Evolutionary conservation across 2,329 filamentous ascomycete species (phyloP).

Genomic region (Salinomyces thailandicus): DNA sequence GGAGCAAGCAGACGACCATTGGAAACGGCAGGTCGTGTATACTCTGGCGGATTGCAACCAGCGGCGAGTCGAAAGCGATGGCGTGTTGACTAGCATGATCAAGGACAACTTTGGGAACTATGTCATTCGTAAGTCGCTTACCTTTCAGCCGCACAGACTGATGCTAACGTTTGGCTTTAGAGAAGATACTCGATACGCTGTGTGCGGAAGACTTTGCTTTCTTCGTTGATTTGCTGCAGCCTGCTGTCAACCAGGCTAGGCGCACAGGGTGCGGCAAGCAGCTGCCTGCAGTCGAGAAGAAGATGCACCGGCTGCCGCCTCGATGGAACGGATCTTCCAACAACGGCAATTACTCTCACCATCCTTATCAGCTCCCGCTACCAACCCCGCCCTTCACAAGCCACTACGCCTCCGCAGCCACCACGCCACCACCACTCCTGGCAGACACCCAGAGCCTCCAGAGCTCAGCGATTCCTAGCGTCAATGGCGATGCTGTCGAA

Average conservation of each 20-base stretch:
- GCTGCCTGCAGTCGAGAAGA: slow-evolving; percentile 37
- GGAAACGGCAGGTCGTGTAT: slow-evolving; percentile 57
- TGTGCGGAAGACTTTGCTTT: slow-evolving; percentile 30
- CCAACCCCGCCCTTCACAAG: slow-evolving; percentile 9
- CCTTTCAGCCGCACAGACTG: not conserved
- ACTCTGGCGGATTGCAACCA: slow-evolving; percentile 50
- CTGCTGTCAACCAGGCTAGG: slow-evolving; percentile 37
- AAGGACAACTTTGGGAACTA: slow-evolving; percentile 93
- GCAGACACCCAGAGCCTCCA: slow-evolving; percentile 20
- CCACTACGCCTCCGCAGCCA: slow-evolving; percentile 19
- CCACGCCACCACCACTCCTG: slow-evolving; percentile 17
- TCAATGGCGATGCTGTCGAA: slow-evolving; percentile 27
- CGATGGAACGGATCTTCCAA: not conserved
- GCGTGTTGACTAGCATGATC: slow-evolving; percentile 65
- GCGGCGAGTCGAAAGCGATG: slow-evolving; percentile 47
- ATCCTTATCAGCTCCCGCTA: slow-evolving; percentile 2
- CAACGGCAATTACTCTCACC: slow-evolving; percentile 2
- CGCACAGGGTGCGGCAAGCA: slow-evolving; percentile 34
- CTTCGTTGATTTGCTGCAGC: slow-evolving; percentile 33
- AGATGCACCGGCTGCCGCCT: slow-evolving; percentile 32
- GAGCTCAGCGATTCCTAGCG: slow-evolving; percentile 18
- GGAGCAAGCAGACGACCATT: slow-evolving; percentile 55
- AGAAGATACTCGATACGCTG: slow-evolving; percentile 60
- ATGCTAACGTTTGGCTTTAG: too few species aligned
- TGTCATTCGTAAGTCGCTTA: slow-evolving; percentile 68